These are phyloP conservation scores for Xylaria sp. DNA, from an alignment of 2,329 filamentous ascomycete species.

Conservation along the genomic window DNA sequence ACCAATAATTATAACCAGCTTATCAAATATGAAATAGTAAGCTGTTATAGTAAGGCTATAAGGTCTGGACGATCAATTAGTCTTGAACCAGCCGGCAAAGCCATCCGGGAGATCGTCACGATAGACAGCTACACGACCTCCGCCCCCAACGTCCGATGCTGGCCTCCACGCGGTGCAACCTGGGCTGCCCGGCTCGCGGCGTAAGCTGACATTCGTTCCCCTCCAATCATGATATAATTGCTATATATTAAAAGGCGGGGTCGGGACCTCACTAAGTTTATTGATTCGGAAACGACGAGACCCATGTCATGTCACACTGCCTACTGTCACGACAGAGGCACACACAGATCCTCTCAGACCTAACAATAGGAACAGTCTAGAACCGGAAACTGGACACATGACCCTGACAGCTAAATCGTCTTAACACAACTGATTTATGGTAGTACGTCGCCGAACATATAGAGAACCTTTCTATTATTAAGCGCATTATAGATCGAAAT, in stretches of 20 bases:
- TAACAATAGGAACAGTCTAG: not conserved
- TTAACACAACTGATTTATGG: no score
- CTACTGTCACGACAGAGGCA: no score
- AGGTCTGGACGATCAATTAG: not conserved
- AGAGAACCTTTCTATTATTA: no score
- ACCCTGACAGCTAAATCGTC: not conserved
- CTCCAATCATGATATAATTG: conserved; percentile 8
- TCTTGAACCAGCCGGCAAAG: not conserved
- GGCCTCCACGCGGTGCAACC: conserved; percentile 22
- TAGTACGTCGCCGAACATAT: no score
- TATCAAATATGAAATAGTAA: not conserved
- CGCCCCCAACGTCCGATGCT: conserved; percentile 17
- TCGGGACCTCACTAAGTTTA: not conserved
- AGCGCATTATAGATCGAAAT: no score
- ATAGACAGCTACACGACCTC: conserved; percentile 18
- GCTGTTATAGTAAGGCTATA: not conserved
- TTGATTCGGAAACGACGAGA: conserved; percentile 4
- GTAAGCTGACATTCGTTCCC: conserved; percentile 2
- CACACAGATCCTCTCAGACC: no score
- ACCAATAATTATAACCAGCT: not conserved
- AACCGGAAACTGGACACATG: not conserved
- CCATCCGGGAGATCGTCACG: not conserved
- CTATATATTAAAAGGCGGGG: conserved; percentile 12
- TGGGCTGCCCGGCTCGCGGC: conserved; percentile 7
- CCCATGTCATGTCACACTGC: not conserved